Evolutionary conservation across 108 stramenopile genomes (phyloP).

Genomic region (Nitzschia sp.): DNA sequence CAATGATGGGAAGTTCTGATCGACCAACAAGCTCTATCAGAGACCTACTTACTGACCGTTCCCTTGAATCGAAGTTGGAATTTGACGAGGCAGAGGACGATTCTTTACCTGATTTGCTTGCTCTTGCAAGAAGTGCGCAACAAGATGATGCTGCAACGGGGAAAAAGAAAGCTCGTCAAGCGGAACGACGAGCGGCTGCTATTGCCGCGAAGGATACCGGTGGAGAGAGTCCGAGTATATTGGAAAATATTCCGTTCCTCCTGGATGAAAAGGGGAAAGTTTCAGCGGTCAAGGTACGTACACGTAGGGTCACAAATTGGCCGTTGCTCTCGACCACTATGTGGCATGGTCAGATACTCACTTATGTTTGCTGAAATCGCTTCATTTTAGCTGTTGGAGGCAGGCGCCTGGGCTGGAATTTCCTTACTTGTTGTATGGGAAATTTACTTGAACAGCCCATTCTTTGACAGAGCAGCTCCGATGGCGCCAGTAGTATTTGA

Average conservation of each 20-base stretch:
- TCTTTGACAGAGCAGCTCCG: constrained; percentile 83
- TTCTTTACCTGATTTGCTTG: constrained; percentile 62
- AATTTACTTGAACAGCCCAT: constrained; percentile 85
- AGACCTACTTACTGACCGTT: constrained; percentile 50
- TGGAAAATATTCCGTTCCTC: constrained; percentile 29
- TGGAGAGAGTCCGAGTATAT: constrained; percentile 30
- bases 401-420: constrained; percentile 77
- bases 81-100: constrained; percentile 38
- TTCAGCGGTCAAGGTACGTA: constrained; percentile 31
- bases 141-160: constrained; percentile 35
- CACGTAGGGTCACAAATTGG: too few species aligned
- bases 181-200: constrained; percentile 52
- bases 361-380: not conserved
- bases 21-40: constrained; percentile 28
- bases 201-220: constrained; percentile 31
- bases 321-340: too few species aligned
- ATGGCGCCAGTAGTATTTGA: constrained; percentile 79
- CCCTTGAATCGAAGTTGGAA: constrained; percentile 51
- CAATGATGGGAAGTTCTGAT: constrained; percentile 39
- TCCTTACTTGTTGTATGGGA: constrained; percentile 81
- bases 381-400: constrained; percentile 11
- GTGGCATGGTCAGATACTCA: too few species aligned
- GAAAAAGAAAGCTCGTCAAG: constrained; percentile 62
- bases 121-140: constrained; percentile 34
- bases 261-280: constrained; percentile 41